These are phyloP conservation scores for Lepidopterella palustris DNA, from an alignment of 495 filamentous ascomycete genomes.

Conservation along the genomic window DNA sequence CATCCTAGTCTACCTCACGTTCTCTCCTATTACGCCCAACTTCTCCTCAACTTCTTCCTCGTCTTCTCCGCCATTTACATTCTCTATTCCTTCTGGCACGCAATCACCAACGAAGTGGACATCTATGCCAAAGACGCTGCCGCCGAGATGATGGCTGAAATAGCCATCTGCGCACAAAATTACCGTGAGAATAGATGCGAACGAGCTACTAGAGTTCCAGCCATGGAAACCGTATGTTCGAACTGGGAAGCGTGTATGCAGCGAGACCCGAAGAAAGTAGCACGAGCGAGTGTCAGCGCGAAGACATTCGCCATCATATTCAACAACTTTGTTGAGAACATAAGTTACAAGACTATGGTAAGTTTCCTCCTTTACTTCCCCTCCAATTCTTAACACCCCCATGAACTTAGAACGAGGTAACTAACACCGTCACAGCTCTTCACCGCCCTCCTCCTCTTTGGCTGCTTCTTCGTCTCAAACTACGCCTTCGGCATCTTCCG, in stretches of 20 bases:
- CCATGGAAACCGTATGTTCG: slow-evolving; percentile 63
- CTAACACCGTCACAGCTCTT: slow-evolving; percentile 2
- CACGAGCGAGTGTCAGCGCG: slow-evolving; percentile 61
- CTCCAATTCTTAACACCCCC: slow-evolving; percentile 3
- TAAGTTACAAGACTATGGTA: slow-evolving; percentile 69
- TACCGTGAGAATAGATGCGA: slow-evolving; percentile 70
- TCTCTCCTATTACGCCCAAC: slow-evolving; percentile 75
- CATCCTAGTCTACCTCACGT: slow-evolving; percentile 84
- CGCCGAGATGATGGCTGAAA: slow-evolving; percentile 61
- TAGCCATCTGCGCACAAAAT: slow-evolving; percentile 59
- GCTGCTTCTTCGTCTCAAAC: slow-evolving; percentile 51
- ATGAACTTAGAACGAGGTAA: neutral
- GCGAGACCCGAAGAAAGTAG: slow-evolving; percentile 58
- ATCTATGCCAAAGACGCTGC: slow-evolving; percentile 58
- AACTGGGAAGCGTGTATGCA: slow-evolving; percentile 86
- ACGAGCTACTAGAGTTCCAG: slow-evolving; percentile 56
- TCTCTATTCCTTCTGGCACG: slow-evolving; percentile 60
- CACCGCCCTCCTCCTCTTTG: slow-evolving; percentile 37
- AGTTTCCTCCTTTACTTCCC: slow-evolving; percentile 24
- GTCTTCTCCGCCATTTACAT: slow-evolving; percentile 60
- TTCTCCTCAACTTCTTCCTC: slow-evolving; percentile 70
- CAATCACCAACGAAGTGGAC: slow-evolving; percentile 70
- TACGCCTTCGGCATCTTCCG: slow-evolving; percentile 47
- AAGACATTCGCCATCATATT: slow-evolving; percentile 76
- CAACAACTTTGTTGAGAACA: slow-evolving; percentile 63